Conservation (phyloP, 75 land plant species). For the Pseudotsuga menziesii region DNA sequence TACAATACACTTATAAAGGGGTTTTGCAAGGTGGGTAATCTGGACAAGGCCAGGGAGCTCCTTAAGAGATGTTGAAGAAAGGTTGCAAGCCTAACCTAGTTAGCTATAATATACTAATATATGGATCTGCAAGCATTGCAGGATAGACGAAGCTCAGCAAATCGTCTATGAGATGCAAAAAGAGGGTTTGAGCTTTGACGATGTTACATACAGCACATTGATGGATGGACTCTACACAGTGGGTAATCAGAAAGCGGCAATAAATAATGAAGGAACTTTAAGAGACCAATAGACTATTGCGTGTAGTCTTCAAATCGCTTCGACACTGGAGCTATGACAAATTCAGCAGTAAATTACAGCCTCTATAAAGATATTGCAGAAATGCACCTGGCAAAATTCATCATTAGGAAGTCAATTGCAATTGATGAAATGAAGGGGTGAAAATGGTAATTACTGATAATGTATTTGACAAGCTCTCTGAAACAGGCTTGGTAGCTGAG, state of each 20-base stretch:
- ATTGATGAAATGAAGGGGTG: too few relatives aligned
- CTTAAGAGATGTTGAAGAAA: constrained; percentile 38
- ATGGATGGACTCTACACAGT: constrained; percentile 66
- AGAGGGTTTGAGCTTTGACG: constrained; percentile 59
- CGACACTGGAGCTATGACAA: too few relatives aligned
- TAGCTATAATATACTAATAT: constrained; percentile 66
- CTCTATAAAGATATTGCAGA: too few relatives aligned
- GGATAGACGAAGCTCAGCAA: constrained; percentile 60
- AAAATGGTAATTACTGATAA: too few relatives aligned
- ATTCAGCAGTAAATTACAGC: too few relatives aligned
- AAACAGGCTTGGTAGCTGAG: too few relatives aligned
- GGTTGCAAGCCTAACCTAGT: constrained; percentile 44
- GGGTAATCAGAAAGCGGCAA: constrained; percentile 63
- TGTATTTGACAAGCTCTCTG: too few relatives aligned
- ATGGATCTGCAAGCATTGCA: constrained; percentile 66
- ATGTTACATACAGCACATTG: constrained; percentile 64
- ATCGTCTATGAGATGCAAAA: constrained; percentile 63
- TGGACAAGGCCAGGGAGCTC: constrained; percentile 59
- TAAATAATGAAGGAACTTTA: too few relatives aligned
- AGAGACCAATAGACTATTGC: too few relatives aligned
- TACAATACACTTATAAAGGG: constrained; percentile 74
- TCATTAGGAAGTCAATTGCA: too few relatives aligned
- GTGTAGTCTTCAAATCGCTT: too few relatives aligned
- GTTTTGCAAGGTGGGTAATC: constrained; percentile 57
- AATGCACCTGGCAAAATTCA: too few relatives aligned